phyloP scores from a whole-genome alignment of 2,329 filamentous ascomycete genomes.

The Ustulina deusta region DNA sequence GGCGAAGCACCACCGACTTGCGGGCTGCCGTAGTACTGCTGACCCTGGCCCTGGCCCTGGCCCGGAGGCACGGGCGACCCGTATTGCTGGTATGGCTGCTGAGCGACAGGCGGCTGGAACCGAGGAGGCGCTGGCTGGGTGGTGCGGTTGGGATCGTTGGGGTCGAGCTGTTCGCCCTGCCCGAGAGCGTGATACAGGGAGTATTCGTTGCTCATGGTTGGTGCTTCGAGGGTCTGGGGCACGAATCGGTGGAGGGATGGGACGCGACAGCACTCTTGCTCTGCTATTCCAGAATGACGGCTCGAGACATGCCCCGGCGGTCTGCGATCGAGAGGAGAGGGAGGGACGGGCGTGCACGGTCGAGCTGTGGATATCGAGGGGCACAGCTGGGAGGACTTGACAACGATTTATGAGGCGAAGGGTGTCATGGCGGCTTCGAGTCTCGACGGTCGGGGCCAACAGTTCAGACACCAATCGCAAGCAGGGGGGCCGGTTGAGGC shows the following conservation, averaged over 20 bases:
- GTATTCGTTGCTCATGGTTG: constrained; percentile 67
- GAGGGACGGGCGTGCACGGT: neutral
- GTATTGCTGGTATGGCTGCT: constrained; percentile 67
- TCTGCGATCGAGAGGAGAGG: neutral
- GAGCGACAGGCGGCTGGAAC: constrained; percentile 67
- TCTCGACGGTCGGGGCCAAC: neutral
- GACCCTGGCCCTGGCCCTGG: constrained; percentile 50
- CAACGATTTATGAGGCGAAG: constrained; percentile 21
- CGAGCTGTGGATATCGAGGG: constrained; percentile 12
- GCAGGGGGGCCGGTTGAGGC: neutral
- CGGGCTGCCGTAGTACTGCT: constrained; percentile 57
- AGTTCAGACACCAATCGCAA: constrained; percentile 5
- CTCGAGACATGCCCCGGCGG: constrained; percentile 16
- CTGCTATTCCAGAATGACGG: neutral
- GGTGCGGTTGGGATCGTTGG: constrained; percentile 65
- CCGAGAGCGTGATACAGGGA: constrained; percentile 68
- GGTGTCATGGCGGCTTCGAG: constrained; percentile 27
- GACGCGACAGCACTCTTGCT: constrained; percentile 8
- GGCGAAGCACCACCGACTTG: constrained; percentile 50
- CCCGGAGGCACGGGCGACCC: constrained; percentile 51
- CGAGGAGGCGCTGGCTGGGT: constrained; percentile 65
- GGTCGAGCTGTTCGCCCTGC: constrained; percentile 66
- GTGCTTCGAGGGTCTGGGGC: neutral
- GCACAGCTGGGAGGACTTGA: constrained; percentile 10
- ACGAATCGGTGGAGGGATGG: neutral